phyloP scores from a whole-genome alignment of 2,329 filamentous ascomycete species.

The Fulvia fulva region DNA sequence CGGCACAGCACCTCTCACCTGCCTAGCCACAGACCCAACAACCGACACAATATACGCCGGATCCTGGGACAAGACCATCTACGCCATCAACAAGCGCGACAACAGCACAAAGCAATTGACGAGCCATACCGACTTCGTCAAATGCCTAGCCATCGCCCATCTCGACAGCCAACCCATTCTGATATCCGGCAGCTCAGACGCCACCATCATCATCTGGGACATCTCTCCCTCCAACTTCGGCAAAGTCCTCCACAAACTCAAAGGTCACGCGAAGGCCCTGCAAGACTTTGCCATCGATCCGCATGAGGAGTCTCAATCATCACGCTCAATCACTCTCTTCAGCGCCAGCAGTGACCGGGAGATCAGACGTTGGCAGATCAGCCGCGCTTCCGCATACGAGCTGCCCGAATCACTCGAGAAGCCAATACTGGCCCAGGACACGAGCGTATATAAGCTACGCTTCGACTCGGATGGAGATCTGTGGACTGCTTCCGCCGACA shows the following conservation, averaged over 20 bases:
- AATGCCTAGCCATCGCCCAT: slow-evolving; percentile 63
- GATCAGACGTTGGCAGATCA: slow-evolving; percentile 73
- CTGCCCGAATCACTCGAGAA: slow-evolving; percentile 44
- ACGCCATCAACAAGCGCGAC: slow-evolving; percentile 57
- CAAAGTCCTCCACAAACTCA: slow-evolving; percentile 67
- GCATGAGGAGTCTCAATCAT: slow-evolving; percentile 41
- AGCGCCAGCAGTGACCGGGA: slow-evolving; percentile 63
- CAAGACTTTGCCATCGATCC: slow-evolving; percentile 76
- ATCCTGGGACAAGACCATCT: slow-evolving; percentile 90
- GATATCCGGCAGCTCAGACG: slow-evolving; percentile 46
- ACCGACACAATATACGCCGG: slow-evolving; percentile 69
- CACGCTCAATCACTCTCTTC: slow-evolving; percentile 55
- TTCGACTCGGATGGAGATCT: slow-evolving; percentile 66
- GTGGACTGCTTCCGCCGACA: slow-evolving; percentile 92
- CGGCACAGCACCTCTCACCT: slow-evolving; percentile 75
- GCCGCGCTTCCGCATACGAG: slow-evolving; percentile 52
- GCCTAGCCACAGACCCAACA: slow-evolving; percentile 59
- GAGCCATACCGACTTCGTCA: slow-evolving; percentile 89
- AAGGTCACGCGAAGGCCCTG: slow-evolving; percentile 73
- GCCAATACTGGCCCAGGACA: slow-evolving; percentile 76
- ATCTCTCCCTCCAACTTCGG: slow-evolving; percentile 63
- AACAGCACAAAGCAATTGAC: slow-evolving; percentile 9
- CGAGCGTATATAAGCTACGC: slow-evolving; percentile 75
- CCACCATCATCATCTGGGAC: slow-evolving; percentile 70
- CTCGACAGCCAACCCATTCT: slow-evolving; percentile 48